phyloP scores from a whole-genome alignment of 1,139 yeast species.

The Arxiozyma heterogenica region DNA sequence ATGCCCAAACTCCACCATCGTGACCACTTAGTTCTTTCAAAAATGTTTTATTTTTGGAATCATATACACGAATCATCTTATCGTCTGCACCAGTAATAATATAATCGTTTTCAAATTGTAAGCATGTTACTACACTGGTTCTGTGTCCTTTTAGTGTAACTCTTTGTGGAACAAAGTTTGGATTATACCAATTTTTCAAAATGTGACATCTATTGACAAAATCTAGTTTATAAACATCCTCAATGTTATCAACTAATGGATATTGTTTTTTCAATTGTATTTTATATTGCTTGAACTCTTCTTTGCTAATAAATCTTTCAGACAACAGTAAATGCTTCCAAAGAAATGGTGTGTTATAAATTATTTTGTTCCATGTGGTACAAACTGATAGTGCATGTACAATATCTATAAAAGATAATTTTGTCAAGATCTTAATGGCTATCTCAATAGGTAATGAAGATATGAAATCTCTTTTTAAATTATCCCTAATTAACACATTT shows the following conservation, averaged over 20 bases:
- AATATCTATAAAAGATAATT: conserved; percentile 57
- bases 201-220: conserved; percentile 48
- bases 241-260: conserved; percentile 17
- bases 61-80: conserved; percentile 69
- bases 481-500: conserved; percentile 46
- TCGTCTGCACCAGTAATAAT: conserved; percentile 93
- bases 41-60: conserved; percentile 62
- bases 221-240: conserved; percentile 27
- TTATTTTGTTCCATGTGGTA: conserved; percentile 55
- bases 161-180: conserved; percentile 58
- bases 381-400: conserved; percentile 59
- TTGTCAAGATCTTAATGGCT: conserved; percentile 55
- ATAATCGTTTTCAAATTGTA: conserved; percentile 85
- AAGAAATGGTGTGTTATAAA: conserved; percentile 48
- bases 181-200: conserved; percentile 74
- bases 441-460: conserved; percentile 68
- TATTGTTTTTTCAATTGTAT: conserved; percentile 10
- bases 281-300: conserved; percentile 20
- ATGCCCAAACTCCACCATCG: conserved; percentile 98
- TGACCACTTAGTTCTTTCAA: conserved; percentile 73
- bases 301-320: conserved; percentile 42
- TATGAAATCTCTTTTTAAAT: conserved; percentile 66
- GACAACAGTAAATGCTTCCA: conserved; percentile 50
- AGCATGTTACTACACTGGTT: conserved; percentile 79
- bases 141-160: conserved; percentile 69